Base-by-base conservation (phyloP, 2,329 filamentous ascomycete species). In the Ophiostoma piceae region DNA sequence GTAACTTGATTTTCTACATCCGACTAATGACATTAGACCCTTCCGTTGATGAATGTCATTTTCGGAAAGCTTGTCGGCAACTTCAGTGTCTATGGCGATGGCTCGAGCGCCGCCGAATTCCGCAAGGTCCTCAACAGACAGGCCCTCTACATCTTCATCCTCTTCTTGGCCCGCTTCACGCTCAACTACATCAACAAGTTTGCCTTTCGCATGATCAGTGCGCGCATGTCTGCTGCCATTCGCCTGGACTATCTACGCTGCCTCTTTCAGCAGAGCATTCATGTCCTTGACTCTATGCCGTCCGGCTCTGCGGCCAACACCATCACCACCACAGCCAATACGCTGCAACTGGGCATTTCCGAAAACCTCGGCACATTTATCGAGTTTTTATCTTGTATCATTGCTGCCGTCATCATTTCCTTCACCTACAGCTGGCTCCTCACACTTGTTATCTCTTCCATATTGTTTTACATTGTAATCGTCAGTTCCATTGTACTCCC, bases 81-180 rank as follows among this genome's bases (percentile, higher is more conserved):
- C 69, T 87, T 88, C 73, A 84, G 77, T 51, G 76, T 76, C 22
- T 84, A 69, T 26, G 69, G 72, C 54, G 32, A 14, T 11, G 29
- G 22, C n/a, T 54, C 68, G 0, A 73, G 78, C 74, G 65, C 79
- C 16, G 37, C 5, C 22, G 22, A 68, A 1, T 87, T 87, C 73
- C 73, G 77, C 22, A 71, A 73, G 2, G 74, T 73, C 12, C 74
- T 86, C 41, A 81, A 86, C 73, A 78, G 74, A 66, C 79, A 84
- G 71, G 78, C 85, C 77, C 79, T 93, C 0, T 91, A 88, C 77
- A 87, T 92, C 74, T 84, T 92, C 69, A 87, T 87, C 69, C 80
- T 93, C 7, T 93, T 92, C 77, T 78, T 92, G 57, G 89, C 80
- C 16, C 87, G 89, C 66, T 88, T 91, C 73, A 75, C 80, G 22